Evolutionary conservation across 2,329 filamentous ascomycete genomes (phyloP), one percentile per base, ranked within the genome.

Genomic region (Tolypocladium tundrense): DNA sequence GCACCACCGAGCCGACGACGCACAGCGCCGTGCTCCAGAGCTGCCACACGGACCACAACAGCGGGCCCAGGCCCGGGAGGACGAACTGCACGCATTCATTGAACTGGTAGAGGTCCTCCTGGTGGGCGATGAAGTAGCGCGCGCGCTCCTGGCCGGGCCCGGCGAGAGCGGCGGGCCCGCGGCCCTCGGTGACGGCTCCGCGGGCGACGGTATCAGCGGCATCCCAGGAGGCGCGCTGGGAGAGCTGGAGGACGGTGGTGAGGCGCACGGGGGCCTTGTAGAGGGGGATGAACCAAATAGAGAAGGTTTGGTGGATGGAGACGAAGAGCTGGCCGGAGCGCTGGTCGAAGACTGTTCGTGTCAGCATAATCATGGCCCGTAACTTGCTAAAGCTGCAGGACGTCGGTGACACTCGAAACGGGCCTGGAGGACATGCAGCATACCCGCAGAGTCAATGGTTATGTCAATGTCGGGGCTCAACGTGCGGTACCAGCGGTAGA

Each of bases 401-500:
- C 3, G 16, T 14, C 14, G 31, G 27, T 24, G n/a, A 24, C 19
- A 3, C 8, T n/a, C 19, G 24, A 10, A 2, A 11, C 2, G 41
- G 11, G 21, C 0, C 24, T 4, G 9, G 1, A 10, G 42, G 24
- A 19, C 27, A 14, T 6, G 19, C 2, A 13, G 57, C 48, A 8
- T 35, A 82, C 81, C 76, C 50, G 72, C 71, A 4, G 79, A 81
- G 61, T 90, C 81, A 21, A 96, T 77, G 1, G 80, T 74, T 14
- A 93, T 73, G 50, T 86, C 79, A 62, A 94, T 88, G 21, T 78
- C 75, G 0, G 91, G 91, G 60, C 86, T 90, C 68, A 96, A 77
- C 62, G 93, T 88, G 67, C 91, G 90, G 72, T 95, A 93, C 88
- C 88, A 92, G 45, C 85, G 83, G 67, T 90, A 95, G 58, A 96